phyloP scores from a whole-genome alignment of 2,329 filamentous ascomycete species.

The Aspergillus hortae region DNA sequence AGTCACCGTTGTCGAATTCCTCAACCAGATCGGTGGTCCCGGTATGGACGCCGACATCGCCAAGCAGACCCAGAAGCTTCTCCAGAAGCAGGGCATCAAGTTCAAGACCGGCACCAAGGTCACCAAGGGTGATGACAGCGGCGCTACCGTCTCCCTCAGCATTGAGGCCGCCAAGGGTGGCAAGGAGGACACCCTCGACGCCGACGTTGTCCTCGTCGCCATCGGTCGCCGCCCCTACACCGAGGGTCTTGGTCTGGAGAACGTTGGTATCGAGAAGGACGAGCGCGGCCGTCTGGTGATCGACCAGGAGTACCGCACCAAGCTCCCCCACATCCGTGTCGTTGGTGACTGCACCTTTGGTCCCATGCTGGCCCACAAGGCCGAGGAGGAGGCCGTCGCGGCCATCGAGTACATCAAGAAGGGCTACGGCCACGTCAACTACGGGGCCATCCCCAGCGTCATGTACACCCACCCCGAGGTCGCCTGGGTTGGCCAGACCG shows the following conservation, averaged over 20 bases:
- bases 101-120: constrained; percentile 99
- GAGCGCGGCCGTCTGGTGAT: constrained; percentile 94
- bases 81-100: constrained; percentile 94
- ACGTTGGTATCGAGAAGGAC: constrained; percentile 70
- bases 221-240: constrained; percentile 97
- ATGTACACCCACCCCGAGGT: constrained; percentile 99
- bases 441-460: constrained; percentile 92
- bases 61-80: constrained; percentile 86
- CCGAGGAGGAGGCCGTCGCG: constrained; percentile 94
- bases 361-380: constrained; percentile 99
- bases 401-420: constrained; percentile 97
- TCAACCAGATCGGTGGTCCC: constrained; percentile 92
- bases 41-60: constrained; percentile 95
- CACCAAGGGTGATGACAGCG: constrained; percentile 72
- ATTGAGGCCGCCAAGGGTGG: constrained; percentile 94
- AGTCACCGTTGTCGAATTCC: constrained; percentile 96
- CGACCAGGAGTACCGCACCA: constrained; percentile 98
- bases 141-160: constrained; percentile 74
- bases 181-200: constrained; percentile 87
- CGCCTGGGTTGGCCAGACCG: constrained; percentile 96
- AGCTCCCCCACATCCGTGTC: constrained; percentile 93
- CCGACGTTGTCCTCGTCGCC: constrained; percentile 92
- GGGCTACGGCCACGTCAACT: constrained; percentile 98
- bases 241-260: constrained; percentile 84
- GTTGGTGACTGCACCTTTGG: constrained; percentile 96